phyloP scores from a whole-genome alignment of 1,139 yeast genomes.

The Suhomyces panamericanus region DNA sequence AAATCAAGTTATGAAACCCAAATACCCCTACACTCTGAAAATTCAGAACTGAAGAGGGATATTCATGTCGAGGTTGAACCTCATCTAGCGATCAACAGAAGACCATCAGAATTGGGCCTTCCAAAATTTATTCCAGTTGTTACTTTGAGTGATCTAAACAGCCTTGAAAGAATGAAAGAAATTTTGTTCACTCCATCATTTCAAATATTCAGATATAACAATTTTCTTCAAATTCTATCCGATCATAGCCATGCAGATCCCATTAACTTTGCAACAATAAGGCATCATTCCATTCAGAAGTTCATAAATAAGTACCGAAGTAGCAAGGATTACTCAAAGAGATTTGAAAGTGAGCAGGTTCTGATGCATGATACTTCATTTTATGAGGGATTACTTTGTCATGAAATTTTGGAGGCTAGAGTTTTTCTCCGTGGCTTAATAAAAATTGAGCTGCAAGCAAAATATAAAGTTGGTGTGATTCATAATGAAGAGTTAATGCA shows the following conservation, averaged over 20 bases:
- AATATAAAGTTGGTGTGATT: conserved; percentile 7
- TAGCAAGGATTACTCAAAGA: conserved; percentile 4
- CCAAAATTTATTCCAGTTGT: conserved; percentile 25
- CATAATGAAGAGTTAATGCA: conserved; percentile 43
- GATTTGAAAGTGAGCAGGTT: conserved; percentile 3
- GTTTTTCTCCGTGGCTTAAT: conserved; percentile 31
- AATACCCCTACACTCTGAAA: conserved; percentile 6
- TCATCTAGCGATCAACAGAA: not conserved
- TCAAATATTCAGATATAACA: conserved; percentile 36
- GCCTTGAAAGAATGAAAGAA: conserved; percentile 23
- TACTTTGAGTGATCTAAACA: conserved; percentile 30
- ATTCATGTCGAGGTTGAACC: conserved; percentile 2
- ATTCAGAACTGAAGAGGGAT: conserved; percentile 1
- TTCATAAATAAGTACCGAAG: conserved; percentile 26
- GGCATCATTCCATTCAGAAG: conserved; percentile 40
- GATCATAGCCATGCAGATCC: conserved; percentile 42
- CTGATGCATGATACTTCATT: conserved; percentile 23
- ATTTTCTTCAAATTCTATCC: conserved; percentile 34
- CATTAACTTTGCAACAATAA: conserved; percentile 41
- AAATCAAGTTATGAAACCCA: conserved; percentile 10
- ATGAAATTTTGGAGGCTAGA: conserved; percentile 32
- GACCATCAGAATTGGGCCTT: conserved; percentile 5
- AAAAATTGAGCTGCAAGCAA: conserved; percentile 12
- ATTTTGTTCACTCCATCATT: conserved; percentile 32
- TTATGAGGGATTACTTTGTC: conserved; percentile 37